Evolutionary conservation across 2,329 filamentous ascomycete species (phyloP).

Genomic region (Cordyceps javanica): DNA sequence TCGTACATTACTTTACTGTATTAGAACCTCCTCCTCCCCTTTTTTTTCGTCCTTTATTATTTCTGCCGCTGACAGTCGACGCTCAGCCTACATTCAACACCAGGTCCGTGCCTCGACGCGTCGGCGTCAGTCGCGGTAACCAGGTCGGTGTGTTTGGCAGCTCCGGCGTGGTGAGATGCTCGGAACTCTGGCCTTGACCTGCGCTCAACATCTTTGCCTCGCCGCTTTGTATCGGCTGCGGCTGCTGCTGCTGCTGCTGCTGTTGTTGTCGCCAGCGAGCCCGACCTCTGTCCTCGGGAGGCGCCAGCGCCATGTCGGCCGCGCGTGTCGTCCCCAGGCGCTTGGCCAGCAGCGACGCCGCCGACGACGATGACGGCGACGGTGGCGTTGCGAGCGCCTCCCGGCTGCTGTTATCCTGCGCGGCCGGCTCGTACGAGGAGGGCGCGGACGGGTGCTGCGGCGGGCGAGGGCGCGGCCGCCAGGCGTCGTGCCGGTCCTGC

Average conservation of each 20-base stretch:
- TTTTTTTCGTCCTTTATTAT: neutral
- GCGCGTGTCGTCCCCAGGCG: conserved; percentile 45
- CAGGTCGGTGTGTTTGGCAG: conserved; percentile 49
- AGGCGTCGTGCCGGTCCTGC: neutral
- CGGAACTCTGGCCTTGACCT: neutral
- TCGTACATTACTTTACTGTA: neutral
- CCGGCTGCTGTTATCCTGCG: conserved; percentile 16
- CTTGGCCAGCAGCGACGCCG: conserved; percentile 44
- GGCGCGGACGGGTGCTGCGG: neutral
- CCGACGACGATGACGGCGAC: conserved; percentile 27
- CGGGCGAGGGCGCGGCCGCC: neutral
- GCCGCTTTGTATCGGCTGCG: neutral
- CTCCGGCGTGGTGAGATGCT: conserved; percentile 13
- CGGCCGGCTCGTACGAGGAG: neutral
- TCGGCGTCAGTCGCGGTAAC: conserved; percentile 61
- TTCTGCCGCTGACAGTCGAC: neutral
- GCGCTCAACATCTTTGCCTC: neutral
- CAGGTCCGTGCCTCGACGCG: conserved; percentile 58
- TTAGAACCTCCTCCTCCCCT: neutral
- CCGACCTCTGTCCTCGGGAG: conserved; percentile 14
- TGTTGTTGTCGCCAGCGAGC: conserved; percentile 3
- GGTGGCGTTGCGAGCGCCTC: conserved; percentile 20
- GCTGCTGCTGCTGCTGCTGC: conserved; percentile 12
- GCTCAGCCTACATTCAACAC: conserved; percentile 48
- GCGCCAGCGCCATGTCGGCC: conserved; percentile 36